Percentiles rank a stretch among this genome's conserved stretches.
Evolutionary conservation across 1,139 yeast species (phyloP).

Genomic region (Candida gigantensis): DNA sequence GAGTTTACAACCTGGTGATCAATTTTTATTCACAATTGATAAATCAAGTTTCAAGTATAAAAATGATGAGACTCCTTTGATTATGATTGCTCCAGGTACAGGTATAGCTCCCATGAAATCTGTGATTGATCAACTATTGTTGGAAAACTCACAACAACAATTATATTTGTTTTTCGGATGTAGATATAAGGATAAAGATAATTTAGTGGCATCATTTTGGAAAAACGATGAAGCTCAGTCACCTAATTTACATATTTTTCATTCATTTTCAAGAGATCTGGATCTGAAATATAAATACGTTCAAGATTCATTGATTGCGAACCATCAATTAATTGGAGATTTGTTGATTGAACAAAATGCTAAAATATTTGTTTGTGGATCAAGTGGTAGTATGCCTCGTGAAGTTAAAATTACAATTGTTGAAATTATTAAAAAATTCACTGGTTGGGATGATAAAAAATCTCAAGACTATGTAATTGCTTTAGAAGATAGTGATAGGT

Average conservation of each 20-base stretch:
- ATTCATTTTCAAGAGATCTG: constrained; percentile 66
- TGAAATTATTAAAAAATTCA: constrained; percentile 54
- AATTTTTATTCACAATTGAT: constrained; percentile 57
- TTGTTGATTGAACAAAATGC: constrained; percentile 58
- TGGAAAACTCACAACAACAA: constrained; percentile 20
- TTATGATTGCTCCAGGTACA: constrained; percentile 87
- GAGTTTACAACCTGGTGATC: constrained; percentile 46
- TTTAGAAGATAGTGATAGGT: constrained; percentile 69
- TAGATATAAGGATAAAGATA: constrained; percentile 67
- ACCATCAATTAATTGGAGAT: constrained; percentile 49
- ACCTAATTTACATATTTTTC: constrained; percentile 38
- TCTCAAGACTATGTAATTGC: constrained; percentile 53
- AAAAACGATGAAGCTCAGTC: constrained; percentile 23
- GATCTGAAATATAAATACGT: constrained; percentile 56
- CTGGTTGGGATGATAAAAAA: constrained; percentile 36
- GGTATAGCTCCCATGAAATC: constrained; percentile 90
- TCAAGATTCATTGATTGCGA: constrained; percentile 64
- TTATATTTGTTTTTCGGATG: constrained; percentile 74
- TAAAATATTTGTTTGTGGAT: constrained; percentile 79
- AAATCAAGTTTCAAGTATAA: constrained; percentile 46
- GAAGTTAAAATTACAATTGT: constrained; percentile 78
- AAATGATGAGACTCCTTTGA: constrained; percentile 51
- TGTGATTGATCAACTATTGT: constrained; percentile 43
- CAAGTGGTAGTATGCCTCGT: constrained; percentile 93
- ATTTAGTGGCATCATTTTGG: constrained; percentile 62